These are phyloP conservation scores for Pythium scleroteichum DNA, from an alignment of 352 stramenopile species.

Conservation along the genomic window DNA sequence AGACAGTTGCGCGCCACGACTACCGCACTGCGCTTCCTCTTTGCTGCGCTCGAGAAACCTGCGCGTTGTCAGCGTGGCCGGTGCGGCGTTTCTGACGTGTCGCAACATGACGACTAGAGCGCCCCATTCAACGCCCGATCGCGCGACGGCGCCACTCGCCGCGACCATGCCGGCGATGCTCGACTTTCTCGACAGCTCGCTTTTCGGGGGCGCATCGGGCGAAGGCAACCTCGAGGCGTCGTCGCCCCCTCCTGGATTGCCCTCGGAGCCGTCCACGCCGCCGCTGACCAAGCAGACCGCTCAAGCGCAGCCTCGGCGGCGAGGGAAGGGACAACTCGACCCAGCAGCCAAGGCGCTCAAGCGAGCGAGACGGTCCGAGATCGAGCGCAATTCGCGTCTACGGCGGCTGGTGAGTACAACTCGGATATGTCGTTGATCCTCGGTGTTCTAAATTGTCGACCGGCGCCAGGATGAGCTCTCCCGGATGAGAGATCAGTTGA, in stretches of 20 bases:
- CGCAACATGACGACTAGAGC: too few relatives aligned
- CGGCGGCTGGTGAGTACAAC: constrained; percentile 29
- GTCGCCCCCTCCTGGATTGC: constrained; percentile 1
- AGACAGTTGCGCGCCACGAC: too few relatives aligned
- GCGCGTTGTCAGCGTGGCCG: too few relatives aligned
- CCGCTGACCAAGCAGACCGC: constrained; percentile 3
- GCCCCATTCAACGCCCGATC: too few relatives aligned
- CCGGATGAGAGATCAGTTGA: constrained; percentile 56
- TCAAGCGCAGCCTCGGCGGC: not conserved
- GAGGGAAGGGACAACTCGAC: constrained; percentile 7
- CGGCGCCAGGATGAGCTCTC: constrained; percentile 29
- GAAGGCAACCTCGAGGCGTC: constrained; percentile 15
- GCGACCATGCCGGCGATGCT: constrained; percentile 9
- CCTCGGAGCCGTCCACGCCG: not conserved
- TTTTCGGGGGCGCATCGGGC: constrained; percentile 17
- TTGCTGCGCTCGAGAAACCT: too few relatives aligned
- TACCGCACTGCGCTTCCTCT: too few relatives aligned
- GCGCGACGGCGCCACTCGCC: not conserved
- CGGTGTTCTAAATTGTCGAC: not conserved
- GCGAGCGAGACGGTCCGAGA: constrained; percentile 54
- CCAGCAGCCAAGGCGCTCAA: constrained; percentile 25
- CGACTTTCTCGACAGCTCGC: constrained; percentile 3
- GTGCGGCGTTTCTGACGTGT: too few relatives aligned
- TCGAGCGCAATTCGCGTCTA: constrained; percentile 58
- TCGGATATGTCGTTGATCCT: not conserved